Conservation (phyloP, 495 filamentous ascomycete species). For the Annulohypoxylon stygium region DNA sequence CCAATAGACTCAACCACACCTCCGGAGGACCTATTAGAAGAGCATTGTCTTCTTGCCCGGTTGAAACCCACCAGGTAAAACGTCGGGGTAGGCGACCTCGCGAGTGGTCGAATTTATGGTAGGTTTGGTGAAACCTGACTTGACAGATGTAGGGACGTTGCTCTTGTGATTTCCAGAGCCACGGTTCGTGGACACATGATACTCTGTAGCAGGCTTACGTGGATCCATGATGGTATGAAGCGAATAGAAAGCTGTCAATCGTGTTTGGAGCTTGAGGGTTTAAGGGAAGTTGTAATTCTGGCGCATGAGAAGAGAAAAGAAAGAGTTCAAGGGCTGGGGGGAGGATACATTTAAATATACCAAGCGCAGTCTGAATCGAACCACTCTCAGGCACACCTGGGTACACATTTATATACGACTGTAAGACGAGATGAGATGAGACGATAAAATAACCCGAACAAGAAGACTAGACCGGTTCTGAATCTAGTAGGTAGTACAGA, state of each 20-base stretch:
- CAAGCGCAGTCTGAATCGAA: slow-evolving; percentile 4
- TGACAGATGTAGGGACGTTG: slow-evolving; percentile 5
- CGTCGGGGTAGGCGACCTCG: slow-evolving; percentile 46
- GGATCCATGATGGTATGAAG: slow-evolving; percentile 28
- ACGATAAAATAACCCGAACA: neutral
- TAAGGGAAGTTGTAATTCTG: neutral
- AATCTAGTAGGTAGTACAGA: slow-evolving; percentile 35
- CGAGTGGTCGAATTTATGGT: slow-evolving; percentile 9
- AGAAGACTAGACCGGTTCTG: slow-evolving; percentile 24
- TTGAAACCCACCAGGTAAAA: slow-evolving; percentile 47
- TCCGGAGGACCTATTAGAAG: slow-evolving; percentile 17
- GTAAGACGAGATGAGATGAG: slow-evolving; percentile 5
- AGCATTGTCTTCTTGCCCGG: slow-evolving; percentile 48
- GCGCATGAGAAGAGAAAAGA: neutral
- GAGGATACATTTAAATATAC: neutral
- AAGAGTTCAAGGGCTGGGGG: neutral
- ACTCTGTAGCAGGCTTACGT: slow-evolving; percentile 29
- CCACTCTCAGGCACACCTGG: neutral
- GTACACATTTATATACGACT: neutral
- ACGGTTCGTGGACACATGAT: slow-evolving; percentile 8
- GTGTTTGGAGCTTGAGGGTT: neutral
- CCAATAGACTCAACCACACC: neutral
- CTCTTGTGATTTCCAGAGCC: slow-evolving; percentile 8
- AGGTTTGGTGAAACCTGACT: slow-evolving; percentile 11
- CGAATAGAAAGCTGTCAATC: neutral